Evolutionary conservation across 148 eudicot species (phyloP).

Genomic region (Rhododendron griersonianum): DNA sequence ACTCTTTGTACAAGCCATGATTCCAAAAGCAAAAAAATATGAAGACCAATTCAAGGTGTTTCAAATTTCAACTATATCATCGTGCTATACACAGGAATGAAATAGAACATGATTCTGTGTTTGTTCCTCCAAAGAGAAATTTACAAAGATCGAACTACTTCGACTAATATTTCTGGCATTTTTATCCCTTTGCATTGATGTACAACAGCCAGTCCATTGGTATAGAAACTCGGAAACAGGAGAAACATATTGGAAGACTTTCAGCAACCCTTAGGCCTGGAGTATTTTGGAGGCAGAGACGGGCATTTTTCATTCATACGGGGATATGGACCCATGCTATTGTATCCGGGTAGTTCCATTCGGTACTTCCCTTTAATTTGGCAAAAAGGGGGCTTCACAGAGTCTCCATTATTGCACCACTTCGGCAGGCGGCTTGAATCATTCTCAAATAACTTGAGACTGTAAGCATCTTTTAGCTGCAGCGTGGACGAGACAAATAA

Average conservation of each 20-base stretch:
- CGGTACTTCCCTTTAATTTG: constrained; percentile 85
- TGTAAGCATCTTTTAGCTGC: constrained; percentile 93
- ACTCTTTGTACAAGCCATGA: neutral
- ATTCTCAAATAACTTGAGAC: constrained; percentile 71
- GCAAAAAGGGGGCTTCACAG: constrained; percentile 73
- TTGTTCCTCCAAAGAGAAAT: neutral
- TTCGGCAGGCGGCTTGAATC: constrained; percentile 72
- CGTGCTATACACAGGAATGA: neutral
- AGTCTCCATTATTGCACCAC: constrained; percentile 89
- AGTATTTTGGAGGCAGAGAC: constrained; percentile 75
- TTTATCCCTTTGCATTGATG: neutral
- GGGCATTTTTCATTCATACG: constrained; percentile 92
- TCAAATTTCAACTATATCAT: neutral
- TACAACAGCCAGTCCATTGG: neutral
- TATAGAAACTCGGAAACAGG: neutral
- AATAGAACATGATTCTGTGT: neutral
- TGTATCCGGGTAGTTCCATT: constrained; percentile 91
- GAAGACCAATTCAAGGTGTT: neutral
- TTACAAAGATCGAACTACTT: neutral
- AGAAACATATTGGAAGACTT: neutral
- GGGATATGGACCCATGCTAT: constrained; percentile 65
- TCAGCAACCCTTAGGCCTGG: constrained; percentile 61
- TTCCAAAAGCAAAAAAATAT: neutral
- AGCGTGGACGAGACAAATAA: constrained; percentile 8
- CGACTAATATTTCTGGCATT: neutral